Base-by-base conservation (phyloP, 345 rosid genomes). In the Bruguiera gymnorhiza region DNA sequence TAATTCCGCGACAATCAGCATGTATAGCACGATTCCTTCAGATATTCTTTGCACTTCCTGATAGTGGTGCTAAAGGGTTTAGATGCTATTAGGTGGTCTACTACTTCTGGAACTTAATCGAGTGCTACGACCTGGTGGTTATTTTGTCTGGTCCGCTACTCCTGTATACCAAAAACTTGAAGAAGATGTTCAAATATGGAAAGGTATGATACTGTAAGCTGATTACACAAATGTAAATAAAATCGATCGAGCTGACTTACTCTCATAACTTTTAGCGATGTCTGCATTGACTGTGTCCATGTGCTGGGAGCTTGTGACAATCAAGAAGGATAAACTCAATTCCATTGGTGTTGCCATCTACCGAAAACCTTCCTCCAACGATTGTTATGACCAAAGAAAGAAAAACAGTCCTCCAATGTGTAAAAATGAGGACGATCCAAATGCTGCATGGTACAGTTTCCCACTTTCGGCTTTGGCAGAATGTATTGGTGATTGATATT, bases 121-220 rank as follows among this genome's bases (percentile, higher is more conserved):
- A 48, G 83, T 92, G 69, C 85, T 95, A 43, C 67, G 98, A 21
- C 96, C 98, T 0, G 98, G 98, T 31, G 99, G 99, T 56, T 87
- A 84, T 60, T 95, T 95, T 75, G 86, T 89, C 15, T 95, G 99
- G 98, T 92, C 99, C 34, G 97, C 98, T 13, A 92, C 99, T 57
- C 99, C 99, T 3, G 98, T 92, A 18, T 95, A 95, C 76, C 96
- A 85, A 66, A 92, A 77, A 59, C 68, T 67, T 23, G 1, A 74
- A 75, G 94, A 90, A 79, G 97, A 95, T 78, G 83, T 81, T 7
- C 76, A 79, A 76, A 95, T 92, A 64, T 95, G 99, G 99, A 70
- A 84, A 66, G 99, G 99, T 92, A 78, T 48, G 75, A 81, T 75
- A 43, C 18, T 50, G 73, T 56, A 56, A 21, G 15, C 6, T 21